Evolutionary conservation across 2,329 filamentous ascomycete species (phyloP), one percentile per base, ranked within the genome.

Genomic region (Pestalotiopsis sp.): DNA sequence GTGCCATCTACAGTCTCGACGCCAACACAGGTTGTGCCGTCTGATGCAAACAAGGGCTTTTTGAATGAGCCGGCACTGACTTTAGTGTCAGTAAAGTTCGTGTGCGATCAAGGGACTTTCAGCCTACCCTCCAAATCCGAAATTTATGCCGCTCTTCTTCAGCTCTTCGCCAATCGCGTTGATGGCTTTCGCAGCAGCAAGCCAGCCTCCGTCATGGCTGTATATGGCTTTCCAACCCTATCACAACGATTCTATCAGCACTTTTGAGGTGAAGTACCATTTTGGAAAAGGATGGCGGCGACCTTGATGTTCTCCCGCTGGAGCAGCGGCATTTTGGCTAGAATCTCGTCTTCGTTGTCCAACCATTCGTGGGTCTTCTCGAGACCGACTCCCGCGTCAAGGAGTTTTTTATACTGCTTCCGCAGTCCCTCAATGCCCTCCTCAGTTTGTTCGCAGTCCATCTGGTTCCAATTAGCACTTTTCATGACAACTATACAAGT

Each of bases 121-220:
- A 38, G 3, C 72, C 72, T 66, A 79, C 79, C 72, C 72, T 65
- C 81, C 81, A 68, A 83, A 83, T 1, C 78, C 78, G 70, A 84
- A 83, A 2, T 78, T 78, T 9, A 84, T 82, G 0, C 82, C 82
- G 57, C 79, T 73, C 0, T 75, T 71, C 66, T 75, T 76, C 13
- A 83, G 73, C 14, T 78, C 76, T 36, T 79, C 73, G 12, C 83
- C 83, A 20, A 85, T 82, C 1, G 83, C 81, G 66, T 83, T 80
- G 73, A 84, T 84, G 20, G 83, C 83, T 72, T 84, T 83, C 5
- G 79, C 81, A 23, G 83, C 83, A 25, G 83, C 83, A 17, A 85
- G 75, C 83, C 83, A 85, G 60, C 83, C 83, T 27, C 83, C 83
- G 66, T 84, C 82, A 4, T 73, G 65, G 67, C 79, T 82, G 65